Base-by-base conservation (phyloP, 768 basidiomycete genomes). In the Austroboletus eburneus region DNA sequence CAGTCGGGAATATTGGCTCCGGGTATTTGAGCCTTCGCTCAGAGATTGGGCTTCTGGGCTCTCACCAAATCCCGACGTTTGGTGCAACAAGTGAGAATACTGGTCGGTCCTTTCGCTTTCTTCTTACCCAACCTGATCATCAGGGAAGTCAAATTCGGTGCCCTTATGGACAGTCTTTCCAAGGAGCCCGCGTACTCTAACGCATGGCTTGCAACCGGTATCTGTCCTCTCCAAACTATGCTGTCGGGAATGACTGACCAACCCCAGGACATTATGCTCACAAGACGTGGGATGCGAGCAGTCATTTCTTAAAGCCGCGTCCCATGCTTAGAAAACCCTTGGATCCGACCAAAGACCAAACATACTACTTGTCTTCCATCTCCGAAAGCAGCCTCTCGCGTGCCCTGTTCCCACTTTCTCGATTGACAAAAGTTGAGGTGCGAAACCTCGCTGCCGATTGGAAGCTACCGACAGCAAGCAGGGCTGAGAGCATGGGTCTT, bases 51-150 rank as follows among this genome's bases (percentile, higher is more conserved):
- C 86, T 58, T 52, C 65, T 3, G 94, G 94, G 1, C 63, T 74
- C 9, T 95, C 91, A 1, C 94, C 94, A 0, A 97, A 96, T 66
- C 92, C 94, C 0, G 94, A 97, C 59, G 82, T 97, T 1, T 82
- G 80, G 76, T 97, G 94, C 61, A 98, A 98, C 69, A 80, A 70
- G 91, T 88, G 41, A 47, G 18, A 3, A 20, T 4, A n/a, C n/a
- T n/a, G 25, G 14, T 16, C n/a, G 20, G 8, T 18, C 30, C 5
- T 17, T 3, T 25, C 14, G 2, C 3, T 14, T 27, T 12, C 12
- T 43, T 21, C 39, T 39, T 23, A 10, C 23, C 9, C 18, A 13
- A n/a, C 16, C 9, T 13, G 9, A 21, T 40, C 12, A 21, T 16
- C 5, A 93, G 90, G 61, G 87, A 92, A 64, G 87, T 95, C 55